These are phyloP conservation scores for Penicillium riverlandense DNA, from an alignment of 495 filamentous ascomycete species.

Conservation along the genomic window DNA sequence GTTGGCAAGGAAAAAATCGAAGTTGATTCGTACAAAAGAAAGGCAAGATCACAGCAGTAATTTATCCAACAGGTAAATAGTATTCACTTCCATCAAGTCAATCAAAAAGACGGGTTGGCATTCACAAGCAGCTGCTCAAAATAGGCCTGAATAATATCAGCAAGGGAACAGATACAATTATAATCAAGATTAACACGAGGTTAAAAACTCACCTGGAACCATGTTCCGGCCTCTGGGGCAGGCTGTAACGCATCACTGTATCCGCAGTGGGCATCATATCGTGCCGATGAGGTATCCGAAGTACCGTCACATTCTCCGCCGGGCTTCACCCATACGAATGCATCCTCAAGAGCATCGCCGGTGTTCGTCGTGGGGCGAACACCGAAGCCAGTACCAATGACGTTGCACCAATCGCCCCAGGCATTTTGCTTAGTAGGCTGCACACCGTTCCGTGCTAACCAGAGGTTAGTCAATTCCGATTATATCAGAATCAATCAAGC, in stretches of 20 bases:
- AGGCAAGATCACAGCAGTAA: too few species aligned
- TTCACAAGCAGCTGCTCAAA: constrained; percentile 65
- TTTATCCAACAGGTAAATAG: too few species aligned
- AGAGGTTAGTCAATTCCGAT: background rate
- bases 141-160: constrained; percentile 35
- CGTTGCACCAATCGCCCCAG: constrained; percentile 85
- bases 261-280: constrained; percentile 71
- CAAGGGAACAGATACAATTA: background rate
- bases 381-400: constrained; percentile 68
- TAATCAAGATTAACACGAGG: too few species aligned
- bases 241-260: constrained; percentile 52
- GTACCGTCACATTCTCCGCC: constrained; percentile 80
- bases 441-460: constrained; percentile 55
- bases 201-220: constrained; percentile 55
- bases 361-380: constrained; percentile 58
- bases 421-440: constrained; percentile 54
- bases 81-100: too few species aligned
- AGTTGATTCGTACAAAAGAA: too few species aligned
- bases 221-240: constrained; percentile 69
- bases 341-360: constrained; percentile 55
- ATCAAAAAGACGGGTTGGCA: constrained; percentile 47
- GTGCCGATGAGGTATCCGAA: constrained; percentile 47
- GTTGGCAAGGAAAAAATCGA: too few species aligned
- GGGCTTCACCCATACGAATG: constrained; percentile 81
- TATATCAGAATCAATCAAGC: background rate